Percentiles rank a stretch among this genome's conserved stretches.
phyloP scores from a whole-genome alignment of 2,329 filamentous ascomycete genomes.

The Phaeoacremonium minimum region DNA sequence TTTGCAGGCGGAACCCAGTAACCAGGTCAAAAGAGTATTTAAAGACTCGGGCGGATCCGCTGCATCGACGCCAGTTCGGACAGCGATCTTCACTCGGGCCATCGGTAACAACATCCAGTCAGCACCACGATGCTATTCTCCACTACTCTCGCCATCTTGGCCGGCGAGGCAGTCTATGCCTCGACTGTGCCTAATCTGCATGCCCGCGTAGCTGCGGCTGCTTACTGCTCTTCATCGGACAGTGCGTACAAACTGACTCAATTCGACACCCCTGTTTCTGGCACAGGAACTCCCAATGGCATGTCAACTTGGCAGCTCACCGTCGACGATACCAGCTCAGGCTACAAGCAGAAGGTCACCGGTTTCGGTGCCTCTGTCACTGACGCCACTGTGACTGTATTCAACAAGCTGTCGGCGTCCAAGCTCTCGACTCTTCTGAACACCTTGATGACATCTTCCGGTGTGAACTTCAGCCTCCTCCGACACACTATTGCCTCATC shows the following conservation, averaged over 20 bases:
- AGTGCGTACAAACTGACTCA: slow-evolving; percentile 27
- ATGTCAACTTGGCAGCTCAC: slow-evolving; percentile 29
- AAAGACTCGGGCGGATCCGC: too few species aligned
- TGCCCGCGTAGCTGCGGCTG: slow-evolving; percentile 14
- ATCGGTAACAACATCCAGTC: too few species aligned
- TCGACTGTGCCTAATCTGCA: slow-evolving; percentile 7
- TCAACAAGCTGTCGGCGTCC: slow-evolving; percentile 24
- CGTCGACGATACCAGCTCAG: slow-evolving; percentile 30
- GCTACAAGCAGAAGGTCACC: slow-evolving; percentile 31
- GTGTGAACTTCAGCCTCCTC: slow-evolving; percentile 32
- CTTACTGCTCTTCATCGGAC: slow-evolving; percentile 29
- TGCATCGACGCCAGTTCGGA: too few species aligned
- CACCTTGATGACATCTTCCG: slow-evolving; percentile 27
- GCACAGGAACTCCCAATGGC: slow-evolving; percentile 21
- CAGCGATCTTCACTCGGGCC: too few species aligned
- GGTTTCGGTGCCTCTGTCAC: slow-evolving; percentile 38
- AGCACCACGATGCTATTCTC: slow-evolving; percentile 7
- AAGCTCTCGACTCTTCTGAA: slow-evolving; percentile 24
- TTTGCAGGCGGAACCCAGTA: too few species aligned
- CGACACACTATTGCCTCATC: slow-evolving; percentile 35
- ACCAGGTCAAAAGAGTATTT: too few species aligned
- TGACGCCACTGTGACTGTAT: slow-evolving; percentile 32
- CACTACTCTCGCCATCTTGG: slow-evolving; percentile 2
- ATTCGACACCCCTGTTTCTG: slow-evolving; percentile 25
- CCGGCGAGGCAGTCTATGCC: slow-evolving; percentile 3